Percentiles rank a stretch among this genome's conserved stretches.
These are phyloP conservation scores for Paraphoma chrysanthemicola DNA, from an alignment of 2,329 filamentous ascomycete species.

Conservation along the genomic window DNA sequence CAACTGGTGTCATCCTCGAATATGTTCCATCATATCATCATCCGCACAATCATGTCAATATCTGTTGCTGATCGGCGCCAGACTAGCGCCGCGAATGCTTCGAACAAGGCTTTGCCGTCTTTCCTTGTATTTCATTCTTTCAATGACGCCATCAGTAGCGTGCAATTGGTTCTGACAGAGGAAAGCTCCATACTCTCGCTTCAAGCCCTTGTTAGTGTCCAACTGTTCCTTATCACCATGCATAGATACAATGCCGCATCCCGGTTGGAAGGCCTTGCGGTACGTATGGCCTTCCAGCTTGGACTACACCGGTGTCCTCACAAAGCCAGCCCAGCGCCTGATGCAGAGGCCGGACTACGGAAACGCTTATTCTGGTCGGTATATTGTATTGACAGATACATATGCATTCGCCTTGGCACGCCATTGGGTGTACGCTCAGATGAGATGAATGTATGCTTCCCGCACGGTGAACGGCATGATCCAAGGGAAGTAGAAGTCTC, in stretches of 20 bases:
- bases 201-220: conserved; percentile 31
- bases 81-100: not conserved
- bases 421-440: conserved; percentile 27
- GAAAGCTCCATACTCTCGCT: conserved; percentile 31
- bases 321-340: conserved; percentile 1
- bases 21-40: conserved; percentile 23
- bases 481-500: too few species aligned
- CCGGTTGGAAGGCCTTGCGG: conserved; percentile 25
- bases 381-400: conserved; percentile 32
- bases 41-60: conserved; percentile 33
- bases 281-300: conserved; percentile 30
- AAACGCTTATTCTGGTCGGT: conserved; percentile 35
- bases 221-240: conserved; percentile 31
- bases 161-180: conserved; percentile 21
- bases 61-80: conserved; percentile 29
- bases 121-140: conserved; percentile 24
- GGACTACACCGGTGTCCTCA: conserved; percentile 23
- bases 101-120: conserved; percentile 15
- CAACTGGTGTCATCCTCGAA: conserved; percentile 5
- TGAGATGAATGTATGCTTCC: conserved; percentile 30
- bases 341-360: conserved; percentile 24
- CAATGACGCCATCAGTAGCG: conserved; percentile 28
- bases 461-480: conserved; percentile 23
- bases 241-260: conserved; percentile 34
- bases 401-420: conserved; percentile 30